Base-by-base conservation (phyloP, 2,329 filamentous ascomycete genomes). In the Metarhizium guizhouense region DNA sequence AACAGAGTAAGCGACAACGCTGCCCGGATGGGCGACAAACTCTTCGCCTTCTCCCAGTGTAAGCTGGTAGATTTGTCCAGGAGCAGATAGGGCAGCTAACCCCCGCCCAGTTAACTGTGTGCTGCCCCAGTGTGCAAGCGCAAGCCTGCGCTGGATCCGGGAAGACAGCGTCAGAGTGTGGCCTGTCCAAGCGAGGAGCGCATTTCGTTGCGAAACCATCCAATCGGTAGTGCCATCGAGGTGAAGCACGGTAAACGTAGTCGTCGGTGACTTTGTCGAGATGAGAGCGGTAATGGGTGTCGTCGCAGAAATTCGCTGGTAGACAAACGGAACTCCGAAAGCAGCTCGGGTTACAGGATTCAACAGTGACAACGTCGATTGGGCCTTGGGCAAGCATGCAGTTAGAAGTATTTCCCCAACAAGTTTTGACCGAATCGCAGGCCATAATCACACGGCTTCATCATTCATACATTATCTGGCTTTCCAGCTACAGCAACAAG, bases 151-250 rank as follows among this genome's bases (percentile, higher is more conserved):
- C 64, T 91, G 92, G 61, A 95, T 77, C 50, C 84, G 86, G 3
- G 92, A 90, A 40, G 84, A 85, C 48, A 94, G 80, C 16, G 79
- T 77, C 54, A 99, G 77, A 1, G 90, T 91, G 68, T 95, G 89
- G 32, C 94, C 94, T 0, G 93, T 96, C 94, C 94, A 99, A 54
- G 94, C 94, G n/a, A 97, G 78, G 54, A 99, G 78, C 1, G 91
- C 91, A 61, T 89, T 87, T 59, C 90, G 82, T 69, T 97, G 92
- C 6, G 90, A 82, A 8, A 99, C 77, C 77, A 96, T 89, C 93
- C 94, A 99, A 73, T 99, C 94, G 56, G 91, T 86, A 4, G 91
- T 90, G 56, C 94, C 94, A 74, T 99, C 91, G 52, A 99, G 82
- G 68, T 93, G 88, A 30, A 99, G 80, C 7, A 95, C 84, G 13